Percentiles rank a stretch among this genome's conserved stretches.
Conservation (phyloP, 2,329 filamentous ascomycete species). For the Arthrinium puccinioides region DNA sequence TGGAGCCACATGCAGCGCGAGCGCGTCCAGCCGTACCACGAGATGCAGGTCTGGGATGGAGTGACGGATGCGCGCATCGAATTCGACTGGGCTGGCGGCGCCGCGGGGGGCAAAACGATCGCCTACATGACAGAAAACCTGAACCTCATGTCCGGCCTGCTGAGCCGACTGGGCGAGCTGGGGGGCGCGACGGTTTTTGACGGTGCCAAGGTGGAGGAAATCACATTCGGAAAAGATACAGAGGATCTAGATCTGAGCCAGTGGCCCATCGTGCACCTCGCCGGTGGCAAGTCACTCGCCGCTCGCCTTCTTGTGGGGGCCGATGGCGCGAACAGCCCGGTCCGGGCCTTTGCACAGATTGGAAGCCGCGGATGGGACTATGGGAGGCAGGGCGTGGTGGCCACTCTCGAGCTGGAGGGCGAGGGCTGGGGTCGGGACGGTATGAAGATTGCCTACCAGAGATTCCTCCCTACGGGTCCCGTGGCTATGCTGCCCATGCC, state of each 20-base stretch:
- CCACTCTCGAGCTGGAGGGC: conserved; percentile 69
- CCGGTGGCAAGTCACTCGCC: conserved; percentile 59
- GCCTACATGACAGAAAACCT: conserved; percentile 96
- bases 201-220: conserved; percentile 70
- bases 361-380: conserved; percentile 90
- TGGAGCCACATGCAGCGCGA: conserved; percentile 69
- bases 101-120: conserved; percentile 48
- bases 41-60: conserved; percentile 99
- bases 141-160: conserved; percentile 74
- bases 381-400: conserved; percentile 80
- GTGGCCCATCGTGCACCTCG: conserved; percentile 80
- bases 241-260: conserved; percentile 69
- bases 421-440: conserved; percentile 45
- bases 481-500: conserved; percentile 88
- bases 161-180: conserved; percentile 64
- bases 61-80: conserved; percentile 80
- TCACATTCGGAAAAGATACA: conserved; percentile 63
- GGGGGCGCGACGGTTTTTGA: conserved; percentile 66
- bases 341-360: conserved; percentile 83
- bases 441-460: conserved; percentile 79
- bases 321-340: conserved; percentile 90
- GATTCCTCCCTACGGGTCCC: conserved; percentile 87
- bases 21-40: conserved; percentile 80
- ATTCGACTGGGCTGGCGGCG: conserved; percentile 64
- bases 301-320: conserved; percentile 86